Conservation (phyloP, 208 protist species). For the Wallacemonas sp. region DNA sequence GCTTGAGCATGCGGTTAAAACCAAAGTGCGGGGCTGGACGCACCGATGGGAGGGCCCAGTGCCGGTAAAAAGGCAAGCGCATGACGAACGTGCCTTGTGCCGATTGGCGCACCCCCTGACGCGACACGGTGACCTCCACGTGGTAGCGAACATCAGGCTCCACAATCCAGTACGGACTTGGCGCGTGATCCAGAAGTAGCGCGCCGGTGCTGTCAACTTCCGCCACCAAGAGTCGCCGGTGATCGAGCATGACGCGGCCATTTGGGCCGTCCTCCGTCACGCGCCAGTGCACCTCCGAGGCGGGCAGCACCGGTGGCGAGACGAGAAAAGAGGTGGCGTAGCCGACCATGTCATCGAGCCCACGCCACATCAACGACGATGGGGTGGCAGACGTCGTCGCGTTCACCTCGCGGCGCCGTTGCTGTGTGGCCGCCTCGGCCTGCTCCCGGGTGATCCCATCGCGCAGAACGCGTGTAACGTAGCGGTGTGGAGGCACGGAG, state of each 20-base stretch:
- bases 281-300: slow-evolving; percentile 61
- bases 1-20: slow-evolving; percentile 39
- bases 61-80: slow-evolving; percentile 53
- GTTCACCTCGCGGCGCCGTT: background rate
- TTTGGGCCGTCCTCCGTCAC: slow-evolving; percentile 21
- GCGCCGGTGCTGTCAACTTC: slow-evolving; percentile 14
- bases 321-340: slow-evolving; percentile 65
- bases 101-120: slow-evolving; percentile 15
- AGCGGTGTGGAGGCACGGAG: background rate
- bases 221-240: slow-evolving; percentile 32
- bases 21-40: slow-evolving; percentile 63
- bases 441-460: slow-evolving; percentile 7
- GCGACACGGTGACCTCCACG: slow-evolving; percentile 20
- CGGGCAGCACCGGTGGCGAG: slow-evolving; percentile 42
- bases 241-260: slow-evolving; percentile 26
- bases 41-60: slow-evolving; percentile 37
- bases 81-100: slow-evolving; percentile 42
- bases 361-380: background rate
- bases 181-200: slow-evolving; percentile 31
- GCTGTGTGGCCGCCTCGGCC: background rate
- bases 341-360: slow-evolving; percentile 12
- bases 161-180: slow-evolving; percentile 54
- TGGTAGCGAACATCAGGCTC: slow-evolving; percentile 55
- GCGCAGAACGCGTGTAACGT: slow-evolving; percentile 14
- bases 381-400: background rate